Evolutionary conservation across 495 filamentous ascomycete species (phyloP), one percentile per base, ranked within the genome.

Genomic region (Podospora comata): DNA sequence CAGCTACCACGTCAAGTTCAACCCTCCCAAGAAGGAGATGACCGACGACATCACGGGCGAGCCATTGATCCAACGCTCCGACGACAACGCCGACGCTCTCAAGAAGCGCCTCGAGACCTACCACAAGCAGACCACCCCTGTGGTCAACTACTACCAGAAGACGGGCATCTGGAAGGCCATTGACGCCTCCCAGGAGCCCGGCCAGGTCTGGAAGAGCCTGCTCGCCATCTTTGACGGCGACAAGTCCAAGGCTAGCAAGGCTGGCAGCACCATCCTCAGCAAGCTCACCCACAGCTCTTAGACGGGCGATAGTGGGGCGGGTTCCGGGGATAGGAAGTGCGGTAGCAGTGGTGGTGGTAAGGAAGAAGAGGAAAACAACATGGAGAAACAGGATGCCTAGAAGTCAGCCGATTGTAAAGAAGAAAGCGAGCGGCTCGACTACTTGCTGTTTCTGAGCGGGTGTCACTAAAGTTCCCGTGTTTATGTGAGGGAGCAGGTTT

Each of bases 1-100:
- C 73, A 92, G 91, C 65, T 99, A 99, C 85, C 95, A 99, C 87
- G 92, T 90, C 80, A 89, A 92, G 76, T 99, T 99, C 89, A 97
- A 97, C 87, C 96, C 95, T n/a, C 95, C 95, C 71, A 96, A 96
- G 86, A 80, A 86, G 68, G 66, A 85, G 67, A 98, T 98, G 96
- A 96, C 87, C 78, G 95, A 99, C 82, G 95, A 99, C 76, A 77
- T 98, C 67, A 97, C 96, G 18, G 96, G 95, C 76, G 95, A 99
- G 84, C 95, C 94, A 34, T 81, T 99, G 71, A 92, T 98, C 77
- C 95, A 98, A 83, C 90, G 95, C 70, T 91, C 89, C 65, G 95
- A 99, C 76, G 95, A 99, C 84, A 99, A 99, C 75, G 94, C 91
- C 72, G 94, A 94, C n/a, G 92, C 94, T 54, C 85, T 99, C 62